Evolutionary conservation across 306 rosid genomes (phyloP), one percentile per base, ranked within the genome.

Genomic region (Gastrolobium bilobum): DNA sequence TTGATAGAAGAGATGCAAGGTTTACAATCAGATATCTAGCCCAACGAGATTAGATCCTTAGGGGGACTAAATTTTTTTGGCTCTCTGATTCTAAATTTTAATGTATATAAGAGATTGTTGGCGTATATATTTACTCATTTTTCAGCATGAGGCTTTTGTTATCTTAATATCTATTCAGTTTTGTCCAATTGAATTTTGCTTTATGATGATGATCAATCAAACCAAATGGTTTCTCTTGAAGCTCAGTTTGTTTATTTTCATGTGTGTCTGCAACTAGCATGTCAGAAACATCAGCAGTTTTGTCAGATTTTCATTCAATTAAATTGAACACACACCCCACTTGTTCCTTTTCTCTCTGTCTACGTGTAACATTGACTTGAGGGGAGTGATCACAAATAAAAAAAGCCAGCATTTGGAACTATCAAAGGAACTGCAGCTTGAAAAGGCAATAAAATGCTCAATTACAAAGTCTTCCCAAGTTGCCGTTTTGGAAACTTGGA

Each of bases 21-120:
- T 79, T 72, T 54, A 44, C 77, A 81, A 76, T 86, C 75, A 57
- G 84, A 71, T 77, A 58, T 61, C 77, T 83, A 71, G 82, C 71
- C 52, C 62, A 66, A 59, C 40, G 37, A 70, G 68, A 79, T 35
- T 72, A 67, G 74, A 83, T 53, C 83, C 72, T 51, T 30, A 51
- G 33, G 73, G 78, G 71, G 60, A 52, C 86, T 82, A 54, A 77
- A 59, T 1, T 60, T 64, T n/a, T 68, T 63, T 64, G 52, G 63
- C 15, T 80, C 7, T 76, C 43, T 44, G 76, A 78, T 78, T 82
- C 60, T 79, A 56, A 20, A 74, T 33, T 75, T 34, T 35, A 57
- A 10, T 85, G 86, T 85, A 20, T 20, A n/a, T 74, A 82, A 76
- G 44, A 66, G 31, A 74, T 73, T 79, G 61, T 65, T 54, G 67